phyloP scores from a whole-genome alignment of 1,139 yeast genomes.

The Nakaseomyces uthaithaninus region DNA sequence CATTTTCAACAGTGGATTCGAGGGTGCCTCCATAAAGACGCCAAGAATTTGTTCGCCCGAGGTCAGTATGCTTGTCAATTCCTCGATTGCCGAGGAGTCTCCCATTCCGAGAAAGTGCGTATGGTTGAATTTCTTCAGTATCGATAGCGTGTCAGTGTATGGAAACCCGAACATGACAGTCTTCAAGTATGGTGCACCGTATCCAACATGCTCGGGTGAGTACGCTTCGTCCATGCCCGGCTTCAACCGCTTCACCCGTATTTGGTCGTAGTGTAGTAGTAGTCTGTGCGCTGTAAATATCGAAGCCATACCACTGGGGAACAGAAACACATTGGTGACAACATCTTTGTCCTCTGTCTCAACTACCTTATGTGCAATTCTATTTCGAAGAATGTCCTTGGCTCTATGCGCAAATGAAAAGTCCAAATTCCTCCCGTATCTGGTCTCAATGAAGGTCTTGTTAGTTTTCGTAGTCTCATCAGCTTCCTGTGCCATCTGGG shows the following conservation, averaged over 20 bases:
- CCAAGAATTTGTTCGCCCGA: slow-evolving; percentile 56
- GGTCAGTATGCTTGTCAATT: slow-evolving; percentile 52
- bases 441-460: slow-evolving; percentile 70
- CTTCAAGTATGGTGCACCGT: slow-evolving; percentile 40
- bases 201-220: slow-evolving; percentile 16
- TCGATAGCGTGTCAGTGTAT: slow-evolving; percentile 83
- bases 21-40: slow-evolving; percentile 87
- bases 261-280: slow-evolving; percentile 37
- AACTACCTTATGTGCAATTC: slow-evolving; percentile 65
- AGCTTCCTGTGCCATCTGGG: slow-evolving; percentile 36
- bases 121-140: slow-evolving; percentile 83
- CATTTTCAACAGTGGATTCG: slow-evolving; percentile 80
- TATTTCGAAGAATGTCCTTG: slow-evolving; percentile 58
- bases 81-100: slow-evolving; percentile 61
- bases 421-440: slow-evolving; percentile 84
- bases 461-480: slow-evolving; percentile 37
- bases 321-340: slow-evolving; percentile 54
- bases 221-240: slow-evolving; percentile 16
- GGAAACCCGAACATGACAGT: slow-evolving; percentile 94
- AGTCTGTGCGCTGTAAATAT: slow-evolving; percentile 77
- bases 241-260: slow-evolving; percentile 26
- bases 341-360: slow-evolving; percentile 34
- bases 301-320: slow-evolving; percentile 89
- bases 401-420: slow-evolving; percentile 69
- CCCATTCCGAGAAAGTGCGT: slow-evolving; percentile 79